Evolutionary conservation across 805 yeast species (phyloP), one percentile per base, ranked within the genome.

Genomic region (Sungouiozyma intestinalis): DNA sequence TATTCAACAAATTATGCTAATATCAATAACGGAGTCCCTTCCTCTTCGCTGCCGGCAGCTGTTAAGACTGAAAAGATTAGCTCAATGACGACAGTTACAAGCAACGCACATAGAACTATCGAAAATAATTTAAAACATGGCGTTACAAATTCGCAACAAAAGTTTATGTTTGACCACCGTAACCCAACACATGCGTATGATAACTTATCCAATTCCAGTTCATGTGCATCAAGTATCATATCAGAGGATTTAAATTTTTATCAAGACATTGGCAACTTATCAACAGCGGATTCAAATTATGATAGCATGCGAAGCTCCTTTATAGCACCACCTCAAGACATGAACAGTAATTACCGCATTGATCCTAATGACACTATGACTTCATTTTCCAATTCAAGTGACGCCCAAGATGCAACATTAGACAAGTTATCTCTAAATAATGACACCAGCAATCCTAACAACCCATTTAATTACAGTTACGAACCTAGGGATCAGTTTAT

Each of bases 1-100:
- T 27, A 37, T 20, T 46, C 48, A 3, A 41, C 43, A 15, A 37
- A 43, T 33, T 33, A 40, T 13, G 48, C 43, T 15, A 43, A 40
- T 20, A 14, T 39, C 16, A 21, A 35, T 17, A 40, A 33, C 15
- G 33, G 39, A 27, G 39, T 27, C 16, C 31, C 32, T 4, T 33
- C 20, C 15, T 16, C 19, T n/a, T 42, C 45, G 14, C 38, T 35
- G 7, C 24, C 36, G 2, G 38, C 41, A 14, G n/a, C 34, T 15
- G 8, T 34, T n/a, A 16, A 31, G 5, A 20, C 39, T 20, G 36
- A 14, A 35, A 29, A 37, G 24, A 34, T 14, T 29, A 24, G 16
- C 8, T 17, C 19, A 11, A 24, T 24, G 29, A 11, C 11, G 11
- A 24, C 29, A 24, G 11, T 24, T 11, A 24, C 29, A n/a, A n/a